Base-by-base conservation (phyloP, 129 eudicot genomes). In the Rutidosis leptorrhynchoides region DNA sequence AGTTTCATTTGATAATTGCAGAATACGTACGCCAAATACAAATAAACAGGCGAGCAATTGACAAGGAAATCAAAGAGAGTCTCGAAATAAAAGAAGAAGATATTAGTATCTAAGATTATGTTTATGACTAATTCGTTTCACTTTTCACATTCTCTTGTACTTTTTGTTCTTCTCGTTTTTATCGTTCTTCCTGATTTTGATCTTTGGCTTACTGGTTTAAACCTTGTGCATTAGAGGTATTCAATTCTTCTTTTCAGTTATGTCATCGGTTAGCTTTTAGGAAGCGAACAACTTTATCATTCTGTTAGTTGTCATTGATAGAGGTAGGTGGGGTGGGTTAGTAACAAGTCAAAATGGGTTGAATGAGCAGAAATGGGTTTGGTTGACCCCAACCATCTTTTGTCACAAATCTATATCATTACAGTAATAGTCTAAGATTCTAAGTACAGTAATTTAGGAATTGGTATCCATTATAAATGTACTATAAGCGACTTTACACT, bases 21-120 rank as follows among this genome's bases (percentile, higher is more conserved):
- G 95, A 90, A 62, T 90, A 73, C 68, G 87, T 90, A 21, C 77
- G 76, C 42, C 85, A 77, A 55, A 87, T 90, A 64, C 95, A 84
- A 68, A 70, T 61, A 45, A 87, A 72, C 62, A 84, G 97, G 78
- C 76, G 87, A 80, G 80, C 76, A 58, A 76, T 82, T 40, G 74
- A 46, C 58, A 79, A 77, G 70, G 83, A 74, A 49, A 42, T 45
- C 16, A 23, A 65, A 67, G 87, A 76, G 66, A 79, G 61, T 52
- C 67, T 68, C 58, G 83, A 77, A 33, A 45, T 65, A 6, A 80
- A 83, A 54, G 83, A 81, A 74, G 85, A 74, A 58, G 88, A 77
- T 1, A 87, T 58, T 68, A 72, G 79, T 59, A 72, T 82, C 56
- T 82, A 56, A 48, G 42, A 55, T 74, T 75, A 16, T 52, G 12